These are phyloP conservation scores for Globisporangium radiosum DNA, from an alignment of 352 stramenopile genomes.

Conservation along the genomic window DNA sequence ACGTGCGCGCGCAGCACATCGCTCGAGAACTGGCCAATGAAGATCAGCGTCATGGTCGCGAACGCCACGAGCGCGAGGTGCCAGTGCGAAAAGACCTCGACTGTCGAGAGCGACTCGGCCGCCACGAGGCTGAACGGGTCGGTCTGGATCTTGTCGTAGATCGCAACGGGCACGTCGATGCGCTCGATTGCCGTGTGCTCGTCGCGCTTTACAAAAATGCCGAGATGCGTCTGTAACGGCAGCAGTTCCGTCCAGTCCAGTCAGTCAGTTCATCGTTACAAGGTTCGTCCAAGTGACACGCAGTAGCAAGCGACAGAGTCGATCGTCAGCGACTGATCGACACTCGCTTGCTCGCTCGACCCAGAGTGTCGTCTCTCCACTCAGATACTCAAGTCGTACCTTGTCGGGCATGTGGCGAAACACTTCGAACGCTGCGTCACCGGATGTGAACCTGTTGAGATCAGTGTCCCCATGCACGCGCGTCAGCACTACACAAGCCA, in stretches of 20 bases:
- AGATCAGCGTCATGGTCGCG: slow-evolving; percentile 78
- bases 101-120: slow-evolving; percentile 72
- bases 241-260: too few relatives aligned
- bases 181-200: slow-evolving; percentile 47
- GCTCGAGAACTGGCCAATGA: slow-evolving; percentile 75
- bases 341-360: too few relatives aligned
- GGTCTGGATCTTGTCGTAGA: slow-evolving; percentile 80
- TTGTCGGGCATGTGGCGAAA: slow-evolving; percentile 87
- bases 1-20: slow-evolving; percentile 58
- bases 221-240: slow-evolving; percentile 30
- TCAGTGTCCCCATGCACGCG: not conserved
- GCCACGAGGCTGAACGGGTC: slow-evolving; percentile 86
- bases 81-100: slow-evolving; percentile 82
- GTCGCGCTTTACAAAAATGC: slow-evolving; percentile 49
- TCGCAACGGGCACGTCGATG: slow-evolving; percentile 51
- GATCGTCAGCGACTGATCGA: too few relatives aligned
- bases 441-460: slow-evolving; percentile 32
- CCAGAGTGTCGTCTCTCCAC: not conserved
- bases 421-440: slow-evolving; percentile 71
- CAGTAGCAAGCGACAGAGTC: not conserved
- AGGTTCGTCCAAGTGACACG: too few relatives aligned
- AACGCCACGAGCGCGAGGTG: slow-evolving; percentile 70
- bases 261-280: too few relatives aligned
- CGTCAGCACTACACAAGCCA: not conserved
- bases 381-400: slow-evolving; percentile 15